These are phyloP conservation scores for Paramyrothecium sp. DNA, from an alignment of 2,329 filamentous ascomycete species.

Conservation along the genomic window DNA sequence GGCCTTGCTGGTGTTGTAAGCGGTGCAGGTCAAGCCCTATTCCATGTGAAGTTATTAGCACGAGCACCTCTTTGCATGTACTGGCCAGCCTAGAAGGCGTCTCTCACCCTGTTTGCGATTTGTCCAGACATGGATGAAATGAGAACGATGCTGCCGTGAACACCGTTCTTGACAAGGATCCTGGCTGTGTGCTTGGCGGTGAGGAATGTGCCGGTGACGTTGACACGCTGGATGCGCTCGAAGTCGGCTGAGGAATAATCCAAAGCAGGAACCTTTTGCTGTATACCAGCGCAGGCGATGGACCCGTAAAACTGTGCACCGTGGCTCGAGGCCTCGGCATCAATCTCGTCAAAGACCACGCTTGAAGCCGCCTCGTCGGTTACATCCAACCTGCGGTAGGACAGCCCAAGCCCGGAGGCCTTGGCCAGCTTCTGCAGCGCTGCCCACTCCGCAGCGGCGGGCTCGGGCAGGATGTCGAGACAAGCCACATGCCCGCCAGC, in stretches of 20 bases:
- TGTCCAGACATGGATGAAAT: slow-evolving; percentile 49
- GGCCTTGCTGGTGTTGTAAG: slow-evolving; percentile 63
- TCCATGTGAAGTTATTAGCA: not conserved
- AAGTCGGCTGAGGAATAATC: slow-evolving; percentile 56
- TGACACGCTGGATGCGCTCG: slow-evolving; percentile 67
- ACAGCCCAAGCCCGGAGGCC: slow-evolving; percentile 21
- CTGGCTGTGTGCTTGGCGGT: slow-evolving; percentile 69
- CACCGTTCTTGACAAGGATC: slow-evolving; percentile 43
- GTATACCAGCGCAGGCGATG: slow-evolving; percentile 48
- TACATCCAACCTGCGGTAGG: slow-evolving; percentile 45
- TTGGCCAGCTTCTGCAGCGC: slow-evolving; percentile 38
- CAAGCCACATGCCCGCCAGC: slow-evolving; percentile 47
- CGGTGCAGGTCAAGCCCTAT: slow-evolving; percentile 60
- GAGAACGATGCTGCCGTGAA: slow-evolving; percentile 46
- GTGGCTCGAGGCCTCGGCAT: slow-evolving; percentile 25
- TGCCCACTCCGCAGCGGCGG: slow-evolving; percentile 37
- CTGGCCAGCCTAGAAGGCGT: not conserved
- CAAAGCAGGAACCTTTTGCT: slow-evolving; percentile 43
- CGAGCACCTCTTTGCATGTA: not conserved
- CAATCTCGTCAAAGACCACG: slow-evolving; percentile 31
- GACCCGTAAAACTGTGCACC: slow-evolving; percentile 33
- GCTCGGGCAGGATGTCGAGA: slow-evolving; percentile 40
- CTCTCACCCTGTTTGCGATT: slow-evolving; percentile 47
- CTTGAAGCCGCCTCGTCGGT: slow-evolving; percentile 40
- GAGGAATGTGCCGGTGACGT: slow-evolving; percentile 68